Percentiles rank a stretch among this genome's conserved stretches.
phyloP scores from a whole-genome alignment of 495 filamentous ascomycete genomes.

The Opeltia flavorubescens region DNA sequence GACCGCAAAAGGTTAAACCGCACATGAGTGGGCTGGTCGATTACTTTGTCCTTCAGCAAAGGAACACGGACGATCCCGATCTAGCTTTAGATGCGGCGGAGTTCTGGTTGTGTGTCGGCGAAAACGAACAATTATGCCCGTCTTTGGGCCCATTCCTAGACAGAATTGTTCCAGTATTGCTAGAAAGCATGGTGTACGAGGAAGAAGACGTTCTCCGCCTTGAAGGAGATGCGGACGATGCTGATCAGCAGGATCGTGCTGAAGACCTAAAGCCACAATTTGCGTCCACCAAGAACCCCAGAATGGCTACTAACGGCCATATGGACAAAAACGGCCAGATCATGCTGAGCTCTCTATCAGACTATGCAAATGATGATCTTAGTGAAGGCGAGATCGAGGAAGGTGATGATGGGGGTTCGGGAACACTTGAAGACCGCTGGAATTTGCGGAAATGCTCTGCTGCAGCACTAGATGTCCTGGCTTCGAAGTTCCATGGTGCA shows the following conservation, averaged over 20 bases:
- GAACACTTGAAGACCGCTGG: slow-evolving; percentile 86
- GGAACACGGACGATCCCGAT: slow-evolving; percentile 71
- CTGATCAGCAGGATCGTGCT: slow-evolving; percentile 76
- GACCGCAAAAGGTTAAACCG: slow-evolving; percentile 77
- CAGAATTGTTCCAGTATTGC: slow-evolving; percentile 78
- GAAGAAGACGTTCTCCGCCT: slow-evolving; percentile 82
- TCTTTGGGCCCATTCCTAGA: slow-evolving; percentile 61
- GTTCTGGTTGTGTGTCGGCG: slow-evolving; percentile 91
- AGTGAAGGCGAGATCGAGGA: slow-evolving; percentile 86
- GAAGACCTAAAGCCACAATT: slow-evolving; percentile 92
- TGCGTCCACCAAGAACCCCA: slow-evolving; percentile 55
- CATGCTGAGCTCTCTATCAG: background rate
- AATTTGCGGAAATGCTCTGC: slow-evolving; percentile 96
- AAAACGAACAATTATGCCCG: slow-evolving; percentile 63
- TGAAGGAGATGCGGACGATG: slow-evolving; percentile 74
- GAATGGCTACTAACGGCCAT: slow-evolving; percentile 38
- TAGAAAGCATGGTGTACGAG: slow-evolving; percentile 92
- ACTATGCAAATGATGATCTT: slow-evolving; percentile 51
- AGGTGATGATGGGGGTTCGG: slow-evolving; percentile 58
- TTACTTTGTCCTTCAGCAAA: slow-evolving; percentile 84
- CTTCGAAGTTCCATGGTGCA: slow-evolving; percentile 70
- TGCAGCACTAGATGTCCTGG: slow-evolving; percentile 86
- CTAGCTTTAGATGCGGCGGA: slow-evolving; percentile 90
- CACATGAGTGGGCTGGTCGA: slow-evolving; percentile 81
- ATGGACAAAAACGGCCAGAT: slow-evolving; percentile 26